Base-by-base conservation (phyloP, 805 yeast species). In the Metschnikowia henanensis region DNA sequence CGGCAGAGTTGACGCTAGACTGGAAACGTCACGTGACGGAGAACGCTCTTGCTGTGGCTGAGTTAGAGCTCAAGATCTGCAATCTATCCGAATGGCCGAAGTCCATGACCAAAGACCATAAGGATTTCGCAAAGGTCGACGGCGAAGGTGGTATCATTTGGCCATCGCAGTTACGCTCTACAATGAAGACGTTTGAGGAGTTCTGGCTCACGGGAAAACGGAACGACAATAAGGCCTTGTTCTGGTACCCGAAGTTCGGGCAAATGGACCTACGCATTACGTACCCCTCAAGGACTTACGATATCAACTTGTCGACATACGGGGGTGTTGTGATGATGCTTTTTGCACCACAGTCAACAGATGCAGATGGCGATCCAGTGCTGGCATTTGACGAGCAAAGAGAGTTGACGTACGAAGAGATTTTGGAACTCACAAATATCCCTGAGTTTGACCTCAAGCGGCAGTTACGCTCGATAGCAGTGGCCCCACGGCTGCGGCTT, bases 231-330 rank as follows among this genome's bases (percentile, higher is more conserved):
- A 71, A 71, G 49, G 60, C 73, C 4, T 57, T 72, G 38, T 69
- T 56, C 43, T 94, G 97, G 97, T 83, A 89, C 29, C 87, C 91
- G 19, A 81, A 82, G 51, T 78, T 87, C 57, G 96, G 97, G 5
- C 80, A 87, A 5, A 83, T 88, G 46, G 97, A 91, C 55, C 72
- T 92, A 42, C 73, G 85, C 39, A 82, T 85, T 53, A 74, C 81
- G 28, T 86, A 83, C 52, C 81, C 84, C 5, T 76, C 81, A 25
- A 76, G 79, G 37, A 77, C 84, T 1, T 91, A 92, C 57, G 91
- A 87, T 45, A 76, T 91, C 33, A 86, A 81, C 49, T 75, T 90
- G 79, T 83, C 97, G 0, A 75, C 95, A 0, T 81, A 83, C 52
- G 84, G 95, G 10, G 91, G 87, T n/a, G 66, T 87, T 0, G 80